Percentiles rank a stretch among this genome's conserved stretches.
Conservation (phyloP, 345 rosid genomes). For the Eucalyptus coolabah region DNA sequence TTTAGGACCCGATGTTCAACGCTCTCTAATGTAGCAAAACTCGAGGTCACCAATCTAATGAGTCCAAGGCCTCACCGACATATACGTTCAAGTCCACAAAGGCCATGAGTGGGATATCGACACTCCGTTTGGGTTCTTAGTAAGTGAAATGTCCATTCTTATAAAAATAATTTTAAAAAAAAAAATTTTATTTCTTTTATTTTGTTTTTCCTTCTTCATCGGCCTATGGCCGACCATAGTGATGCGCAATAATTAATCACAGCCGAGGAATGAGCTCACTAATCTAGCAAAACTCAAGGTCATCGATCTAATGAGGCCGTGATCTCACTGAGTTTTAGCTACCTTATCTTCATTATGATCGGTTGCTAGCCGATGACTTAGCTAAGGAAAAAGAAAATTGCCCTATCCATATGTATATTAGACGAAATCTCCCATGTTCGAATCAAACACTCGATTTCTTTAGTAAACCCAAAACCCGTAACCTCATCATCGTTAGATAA, state of each 20-base stretch:
- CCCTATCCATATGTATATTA: not conserved
- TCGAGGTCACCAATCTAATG: too few species aligned
- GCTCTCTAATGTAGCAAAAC: too few species aligned
- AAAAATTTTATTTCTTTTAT: too few species aligned
- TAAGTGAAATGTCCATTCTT: too few species aligned
- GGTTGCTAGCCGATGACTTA: fast-evolving
- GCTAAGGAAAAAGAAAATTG: fast-evolving
- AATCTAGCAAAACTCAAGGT: too few species aligned
- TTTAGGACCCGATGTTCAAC: too few species aligned
- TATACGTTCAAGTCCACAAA: too few species aligned
- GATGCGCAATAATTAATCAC: fast-evolving
- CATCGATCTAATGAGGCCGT: fast-evolving
- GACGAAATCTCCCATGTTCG: not conserved
- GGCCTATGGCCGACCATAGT: fast-evolving
- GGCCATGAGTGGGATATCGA: fast-evolving
- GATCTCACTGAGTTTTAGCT: fast-evolving
- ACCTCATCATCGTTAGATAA: not conserved
- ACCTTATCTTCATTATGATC: fast-evolving
- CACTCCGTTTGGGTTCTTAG: too few species aligned
- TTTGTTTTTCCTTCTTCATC: too few species aligned
- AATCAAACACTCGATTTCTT: not conserved
- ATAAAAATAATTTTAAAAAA: too few species aligned
- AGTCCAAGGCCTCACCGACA: too few species aligned
- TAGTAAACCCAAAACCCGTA: not conserved
- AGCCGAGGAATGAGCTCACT: fast-evolving